Evolutionary conservation across 1,284 basidiomycete genomes (phyloP).

Genomic region (Sutorius eximius): DNA sequence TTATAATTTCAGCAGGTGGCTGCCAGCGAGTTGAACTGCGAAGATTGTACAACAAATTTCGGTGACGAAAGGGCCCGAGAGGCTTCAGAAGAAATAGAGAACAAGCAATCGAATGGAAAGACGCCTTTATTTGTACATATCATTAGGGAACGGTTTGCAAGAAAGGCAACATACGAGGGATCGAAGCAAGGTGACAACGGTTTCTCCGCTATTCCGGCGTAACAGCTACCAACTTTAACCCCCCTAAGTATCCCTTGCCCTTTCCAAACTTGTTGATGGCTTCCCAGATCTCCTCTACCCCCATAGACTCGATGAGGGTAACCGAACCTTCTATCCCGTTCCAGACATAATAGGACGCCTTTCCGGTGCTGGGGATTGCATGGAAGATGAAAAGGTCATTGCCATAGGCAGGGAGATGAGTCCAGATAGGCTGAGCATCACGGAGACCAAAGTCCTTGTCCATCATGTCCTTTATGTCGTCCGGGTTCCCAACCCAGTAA

Average conservation of each 20-base stretch:
- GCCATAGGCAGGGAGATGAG: neutral
- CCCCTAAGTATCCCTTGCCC: slow-evolving; percentile 1
- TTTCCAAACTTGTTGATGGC: neutral
- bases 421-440: neutral
- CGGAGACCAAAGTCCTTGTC: neutral
- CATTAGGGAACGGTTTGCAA: no score
- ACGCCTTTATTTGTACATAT: no score
- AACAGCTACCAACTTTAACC: neutral
- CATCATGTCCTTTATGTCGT: slow-evolving; percentile 1
- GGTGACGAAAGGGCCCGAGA: no score
- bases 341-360: neutral
- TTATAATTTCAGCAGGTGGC: no score
- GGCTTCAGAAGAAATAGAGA: no score
- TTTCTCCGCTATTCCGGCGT: no score
- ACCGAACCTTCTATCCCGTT: slow-evolving; percentile 6
- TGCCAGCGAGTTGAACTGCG: no score
- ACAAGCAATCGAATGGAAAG: no score
- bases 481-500: slow-evolving; percentile 4
- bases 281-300: slow-evolving; percentile 1
- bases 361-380: neutral
- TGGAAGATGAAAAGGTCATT: slow-evolving; percentile 2
- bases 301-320: neutral
- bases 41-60: no score
- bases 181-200: neutral
- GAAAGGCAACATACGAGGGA: no score